Evolutionary conservation across 768 basidiomycete species (phyloP).

Genomic region (Collybia sordida): DNA sequence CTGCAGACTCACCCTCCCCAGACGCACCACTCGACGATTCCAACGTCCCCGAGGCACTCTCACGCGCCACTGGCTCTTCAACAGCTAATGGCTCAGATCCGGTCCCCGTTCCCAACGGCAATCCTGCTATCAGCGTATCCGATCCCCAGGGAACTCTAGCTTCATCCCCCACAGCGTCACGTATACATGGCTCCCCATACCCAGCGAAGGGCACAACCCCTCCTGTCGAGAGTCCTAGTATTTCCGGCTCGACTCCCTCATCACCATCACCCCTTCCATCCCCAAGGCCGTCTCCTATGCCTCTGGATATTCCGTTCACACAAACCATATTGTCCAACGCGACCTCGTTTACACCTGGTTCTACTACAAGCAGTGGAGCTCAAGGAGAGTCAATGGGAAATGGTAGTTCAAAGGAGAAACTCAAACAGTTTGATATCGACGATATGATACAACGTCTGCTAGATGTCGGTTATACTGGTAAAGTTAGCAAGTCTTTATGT

Average conservation of each 20-base stretch:
- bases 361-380: slow-evolving; percentile 37
- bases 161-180: slow-evolving; percentile 18
- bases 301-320: slow-evolving; percentile 77
- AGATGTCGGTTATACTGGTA: slow-evolving; percentile 96
- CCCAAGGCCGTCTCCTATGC: slow-evolving; percentile 42
- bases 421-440: slow-evolving; percentile 85
- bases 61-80: slow-evolving; percentile 41
- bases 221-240: slow-evolving; percentile 30
- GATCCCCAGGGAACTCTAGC: slow-evolving; percentile 37
- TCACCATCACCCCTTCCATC: slow-evolving; percentile 39
- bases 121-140: slow-evolving; percentile 43
- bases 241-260: slow-evolving; percentile 36
- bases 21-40: slow-evolving; percentile 42
- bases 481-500: slow-evolving; percentile 93
- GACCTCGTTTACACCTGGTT: slow-evolving; percentile 53
- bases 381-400: slow-evolving; percentile 43
- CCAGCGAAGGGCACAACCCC: slow-evolving; percentile 26
- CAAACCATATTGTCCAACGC: slow-evolving; percentile 84
- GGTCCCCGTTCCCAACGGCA: slow-evolving; percentile 40
- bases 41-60: slow-evolving; percentile 35
- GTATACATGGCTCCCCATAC: slow-evolving; percentile 37
- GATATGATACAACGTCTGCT: slow-evolving; percentile 97
- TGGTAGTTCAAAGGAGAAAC: slow-evolving; percentile 53
- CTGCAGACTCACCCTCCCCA: slow-evolving; percentile 33
- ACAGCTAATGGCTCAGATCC: slow-evolving; percentile 37